A percentile compares a stretch with the other conserved stretches of the same genome.
phyloP scores from a whole-genome alignment of 306 rosid genomes.

The Styphnolobium japonicum region DNA sequence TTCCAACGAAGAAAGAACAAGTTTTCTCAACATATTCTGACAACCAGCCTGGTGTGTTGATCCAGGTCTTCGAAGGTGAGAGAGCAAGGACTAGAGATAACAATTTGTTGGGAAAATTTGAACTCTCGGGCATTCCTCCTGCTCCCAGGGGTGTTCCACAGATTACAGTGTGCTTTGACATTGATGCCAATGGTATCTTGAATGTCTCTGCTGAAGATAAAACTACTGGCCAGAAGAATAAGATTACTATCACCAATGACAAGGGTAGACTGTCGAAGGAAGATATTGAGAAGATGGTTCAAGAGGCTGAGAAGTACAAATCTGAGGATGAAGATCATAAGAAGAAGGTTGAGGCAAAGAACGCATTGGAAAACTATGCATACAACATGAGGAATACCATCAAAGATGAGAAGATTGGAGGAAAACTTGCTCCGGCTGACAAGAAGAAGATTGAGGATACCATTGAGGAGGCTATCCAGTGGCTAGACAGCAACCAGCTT shows the following conservation, averaged over 20 bases:
- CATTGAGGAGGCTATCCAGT: constrained; percentile 57
- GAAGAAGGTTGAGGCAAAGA: constrained; percentile 66
- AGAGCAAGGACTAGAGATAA: constrained; percentile 55
- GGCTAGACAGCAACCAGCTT: constrained; percentile 65
- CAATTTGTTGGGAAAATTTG: constrained; percentile 43
- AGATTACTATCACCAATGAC: constrained; percentile 71
- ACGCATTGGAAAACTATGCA: constrained; percentile 46
- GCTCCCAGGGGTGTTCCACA: constrained; percentile 44
- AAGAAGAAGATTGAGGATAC: constrained; percentile 70
- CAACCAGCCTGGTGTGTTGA: constrained; percentile 79
- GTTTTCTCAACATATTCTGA: constrained; percentile 61
- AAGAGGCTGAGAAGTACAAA: constrained; percentile 74
- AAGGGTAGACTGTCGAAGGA: constrained; percentile 73
- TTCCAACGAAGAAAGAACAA: constrained; percentile 71
- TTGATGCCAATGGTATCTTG: constrained; percentile 68
- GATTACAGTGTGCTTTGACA: constrained; percentile 41
- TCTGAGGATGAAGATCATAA: constrained; percentile 73
- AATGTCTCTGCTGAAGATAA: constrained; percentile 71
- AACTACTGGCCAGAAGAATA: constrained; percentile 68
- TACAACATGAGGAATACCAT: constrained; percentile 76
- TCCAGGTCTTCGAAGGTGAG: constrained; percentile 70
- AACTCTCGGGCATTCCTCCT: constrained; percentile 44
- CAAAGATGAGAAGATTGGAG: constrained; percentile 67
- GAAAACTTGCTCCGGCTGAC: constrained; percentile 48
- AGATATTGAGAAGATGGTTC: constrained; percentile 75